Conservation (phyloP, 2,329 filamentous ascomycete species). For the Colletotrichum aenigma region DNA sequence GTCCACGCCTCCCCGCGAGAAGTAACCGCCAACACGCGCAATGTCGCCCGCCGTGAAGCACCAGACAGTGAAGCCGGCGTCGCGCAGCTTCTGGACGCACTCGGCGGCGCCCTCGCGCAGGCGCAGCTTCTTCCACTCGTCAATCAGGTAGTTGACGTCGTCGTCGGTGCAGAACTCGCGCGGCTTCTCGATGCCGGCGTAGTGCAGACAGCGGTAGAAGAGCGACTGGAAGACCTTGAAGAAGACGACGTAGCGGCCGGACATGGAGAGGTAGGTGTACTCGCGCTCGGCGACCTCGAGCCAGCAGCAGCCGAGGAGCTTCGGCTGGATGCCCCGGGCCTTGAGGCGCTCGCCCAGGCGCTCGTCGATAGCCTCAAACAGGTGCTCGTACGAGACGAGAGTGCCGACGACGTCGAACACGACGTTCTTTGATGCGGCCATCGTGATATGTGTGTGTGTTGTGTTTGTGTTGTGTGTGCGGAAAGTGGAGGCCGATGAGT, state of each 20-base stretch:
- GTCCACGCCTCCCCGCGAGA: constrained; percentile 48
- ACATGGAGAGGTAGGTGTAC: constrained; percentile 53
- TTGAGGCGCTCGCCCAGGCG: constrained; percentile 45
- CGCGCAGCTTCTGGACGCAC: constrained; percentile 45
- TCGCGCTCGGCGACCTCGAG: constrained; percentile 51
- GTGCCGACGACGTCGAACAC: constrained; percentile 60
- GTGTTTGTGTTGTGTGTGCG: not conserved
- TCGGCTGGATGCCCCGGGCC: constrained; percentile 40
- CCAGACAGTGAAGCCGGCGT: constrained; percentile 56
- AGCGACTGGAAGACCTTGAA: constrained; percentile 43
- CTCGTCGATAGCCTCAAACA: constrained; percentile 43
- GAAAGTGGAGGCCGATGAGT: not conserved
- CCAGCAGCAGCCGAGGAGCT: constrained; percentile 52
- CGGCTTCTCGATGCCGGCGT: constrained; percentile 47
- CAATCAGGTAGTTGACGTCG: constrained; percentile 43
- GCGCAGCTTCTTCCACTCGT: constrained; percentile 39
- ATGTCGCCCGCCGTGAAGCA: constrained; percentile 57
- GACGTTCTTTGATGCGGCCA: constrained; percentile 39
- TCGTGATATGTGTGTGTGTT: not conserved
- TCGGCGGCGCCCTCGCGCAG: constrained; percentile 44
- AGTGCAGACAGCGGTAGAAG: constrained; percentile 53
- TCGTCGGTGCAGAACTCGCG: constrained; percentile 43
- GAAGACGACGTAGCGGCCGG: constrained; percentile 46
- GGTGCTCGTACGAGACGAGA: constrained; percentile 48
- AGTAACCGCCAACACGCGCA: constrained; percentile 55